Evolutionary conservation across 306 rosid species (phyloP).

Genomic region (Nissolia schottii): DNA sequence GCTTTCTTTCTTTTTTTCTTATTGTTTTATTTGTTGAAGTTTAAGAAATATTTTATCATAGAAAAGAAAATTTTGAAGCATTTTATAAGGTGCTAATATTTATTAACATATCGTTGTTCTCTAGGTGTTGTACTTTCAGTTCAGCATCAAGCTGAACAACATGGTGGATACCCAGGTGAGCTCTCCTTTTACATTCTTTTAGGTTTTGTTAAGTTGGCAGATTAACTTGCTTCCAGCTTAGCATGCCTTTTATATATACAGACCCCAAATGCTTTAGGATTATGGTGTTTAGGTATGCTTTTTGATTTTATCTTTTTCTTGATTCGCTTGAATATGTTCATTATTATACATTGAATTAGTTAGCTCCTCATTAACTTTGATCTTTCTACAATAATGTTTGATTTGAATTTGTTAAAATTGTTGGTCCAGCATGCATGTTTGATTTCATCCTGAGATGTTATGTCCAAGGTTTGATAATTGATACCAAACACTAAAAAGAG

Average conservation of each 20-base stretch:
- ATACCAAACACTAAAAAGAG: background rate
- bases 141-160: constrained; percentile 95
- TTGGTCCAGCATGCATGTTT: constrained; percentile 7
- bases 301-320: background rate
- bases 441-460: constrained; percentile 8
- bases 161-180: no score
- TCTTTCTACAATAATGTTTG: background rate
- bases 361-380: background rate
- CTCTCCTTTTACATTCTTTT: background rate
- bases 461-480: constrained; percentile 12
- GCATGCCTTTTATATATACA: background rate
- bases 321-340: constrained; percentile 1
- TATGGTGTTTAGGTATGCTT: background rate
- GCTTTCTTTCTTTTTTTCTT: background rate
- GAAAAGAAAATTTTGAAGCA: background rate
- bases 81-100: no score
- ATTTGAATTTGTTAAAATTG: background rate
- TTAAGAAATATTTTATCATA: background rate
- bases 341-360: background rate
- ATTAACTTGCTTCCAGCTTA: background rate
- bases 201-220: constrained; percentile 3
- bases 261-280: background rate
- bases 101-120: constrained; percentile 30
- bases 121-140: constrained; percentile 91
- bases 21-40: constrained; percentile 1